phyloP scores from a whole-genome alignment of 495 filamentous ascomycete genomes.

The Aspergillus coremiiformis region DNA sequence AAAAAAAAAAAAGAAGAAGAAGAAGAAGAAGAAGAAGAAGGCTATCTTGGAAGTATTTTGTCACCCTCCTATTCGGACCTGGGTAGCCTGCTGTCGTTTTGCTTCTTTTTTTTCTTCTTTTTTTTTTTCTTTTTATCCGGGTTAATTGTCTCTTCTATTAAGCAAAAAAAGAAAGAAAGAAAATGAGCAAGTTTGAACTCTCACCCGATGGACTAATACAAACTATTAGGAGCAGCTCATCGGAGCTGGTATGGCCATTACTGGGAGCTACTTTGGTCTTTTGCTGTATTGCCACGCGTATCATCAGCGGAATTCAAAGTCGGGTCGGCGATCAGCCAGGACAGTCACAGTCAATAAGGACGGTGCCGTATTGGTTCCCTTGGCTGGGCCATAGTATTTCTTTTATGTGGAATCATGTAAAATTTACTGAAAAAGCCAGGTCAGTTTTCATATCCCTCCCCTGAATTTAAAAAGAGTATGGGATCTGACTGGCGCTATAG shows the following conservation, averaged over 20 bases:
- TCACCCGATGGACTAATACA: constrained; percentile 16
- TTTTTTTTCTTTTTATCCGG: not conserved
- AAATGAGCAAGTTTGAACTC: constrained; percentile 19
- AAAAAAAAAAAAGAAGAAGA: too few relatives aligned
- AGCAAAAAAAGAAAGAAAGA: not conserved
- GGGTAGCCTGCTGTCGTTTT: not conserved
- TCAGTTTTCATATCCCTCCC: constrained; percentile 20
- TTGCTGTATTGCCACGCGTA: constrained; percentile 35
- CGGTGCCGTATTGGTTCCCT: constrained; percentile 54
- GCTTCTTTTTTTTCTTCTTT: not conserved
- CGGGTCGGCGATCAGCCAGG: constrained; percentile 10
- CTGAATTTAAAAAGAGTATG: not conserved
- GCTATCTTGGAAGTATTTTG: not conserved
- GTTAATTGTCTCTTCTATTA: not conserved
- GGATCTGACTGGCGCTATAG: constrained; percentile 18
- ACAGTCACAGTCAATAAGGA: constrained; percentile 28
- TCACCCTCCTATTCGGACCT: not conserved
- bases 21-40: too few relatives aligned
- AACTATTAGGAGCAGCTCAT: constrained; percentile 5
- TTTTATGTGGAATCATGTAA: constrained; percentile 38
- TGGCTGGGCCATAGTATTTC: constrained; percentile 47
- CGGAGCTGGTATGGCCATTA: constrained; percentile 19
- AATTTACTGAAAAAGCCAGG: constrained; percentile 35
- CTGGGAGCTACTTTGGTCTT: constrained; percentile 20
- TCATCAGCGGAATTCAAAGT: constrained; percentile 32